A percentile compares a stretch with the other conserved stretches of the same genome.
phyloP scores from a whole-genome alignment of 2,329 filamentous ascomycete genomes.

The Colletotrichum orbiculare region DNA sequence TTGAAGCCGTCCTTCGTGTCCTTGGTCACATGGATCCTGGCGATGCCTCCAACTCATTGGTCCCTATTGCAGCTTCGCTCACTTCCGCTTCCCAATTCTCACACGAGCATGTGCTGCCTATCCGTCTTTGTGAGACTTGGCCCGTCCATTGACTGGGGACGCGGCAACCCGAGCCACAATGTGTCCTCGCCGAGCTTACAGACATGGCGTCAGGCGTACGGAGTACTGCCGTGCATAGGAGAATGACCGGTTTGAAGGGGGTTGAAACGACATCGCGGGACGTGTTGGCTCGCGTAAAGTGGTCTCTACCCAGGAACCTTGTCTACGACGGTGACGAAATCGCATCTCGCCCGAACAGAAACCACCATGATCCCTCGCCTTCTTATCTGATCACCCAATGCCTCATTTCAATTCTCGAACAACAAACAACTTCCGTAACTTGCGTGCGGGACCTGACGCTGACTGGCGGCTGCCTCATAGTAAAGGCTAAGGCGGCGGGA shows the following conservation, averaged over 20 bases:
- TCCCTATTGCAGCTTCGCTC: conserved; percentile 4
- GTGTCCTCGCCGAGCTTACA: conserved; percentile 8
- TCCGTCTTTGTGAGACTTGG: conserved; percentile 20
- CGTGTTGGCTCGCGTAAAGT: conserved; percentile 34
- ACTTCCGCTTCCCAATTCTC: conserved; percentile 23
- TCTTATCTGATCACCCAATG: neutral
- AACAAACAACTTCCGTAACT: too few species aligned
- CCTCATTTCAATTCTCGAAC: neutral
- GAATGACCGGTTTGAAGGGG: conserved; percentile 7
- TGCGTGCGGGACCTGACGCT: conserved; percentile 13
- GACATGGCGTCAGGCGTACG: neutral
- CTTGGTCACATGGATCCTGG: conserved; percentile 8
- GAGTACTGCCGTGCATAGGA: neutral
- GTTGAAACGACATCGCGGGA: conserved; percentile 33
- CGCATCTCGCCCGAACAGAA: neutral
- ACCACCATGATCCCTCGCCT: conserved; percentile 1
- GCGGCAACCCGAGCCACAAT: conserved; percentile 8
- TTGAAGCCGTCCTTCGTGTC: conserved; percentile 13
- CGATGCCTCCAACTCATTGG: conserved; percentile 14
- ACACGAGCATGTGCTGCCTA: conserved; percentile 10
- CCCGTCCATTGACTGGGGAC: conserved; percentile 17
- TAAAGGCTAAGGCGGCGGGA: conserved; percentile 26
- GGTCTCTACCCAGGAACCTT: conserved; percentile 14
- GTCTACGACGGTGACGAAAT: conserved; percentile 10
- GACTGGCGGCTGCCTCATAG: conserved; percentile 16